Evolutionary conservation across 2,329 filamentous ascomycete species (phyloP), one percentile per base, ranked within the genome.

Genomic region (Hansfordia pulvinata): DNA sequence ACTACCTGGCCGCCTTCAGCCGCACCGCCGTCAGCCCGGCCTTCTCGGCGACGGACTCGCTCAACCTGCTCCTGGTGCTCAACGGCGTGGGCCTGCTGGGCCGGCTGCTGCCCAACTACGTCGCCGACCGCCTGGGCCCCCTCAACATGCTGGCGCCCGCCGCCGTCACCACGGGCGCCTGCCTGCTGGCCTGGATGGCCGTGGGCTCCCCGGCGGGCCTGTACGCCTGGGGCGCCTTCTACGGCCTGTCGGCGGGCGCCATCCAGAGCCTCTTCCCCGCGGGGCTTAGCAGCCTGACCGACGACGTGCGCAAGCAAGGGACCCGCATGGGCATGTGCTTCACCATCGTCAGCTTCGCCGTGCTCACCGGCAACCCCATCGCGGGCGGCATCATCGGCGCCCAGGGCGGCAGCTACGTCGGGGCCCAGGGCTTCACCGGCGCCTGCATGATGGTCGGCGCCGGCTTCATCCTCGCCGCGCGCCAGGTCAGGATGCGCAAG

Each of bases 211-310:
- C 60, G 1, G 25, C 50, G 0, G 62, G 63, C 0, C 50, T 82
- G 16, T 80, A 78, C 39, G 58, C 55, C 1, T 83, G 78, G 61
- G 54, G 67, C 0, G 52, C 60, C 0, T 57, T 76, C 30, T 80
- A 77, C 40, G 79, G 79, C 2, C 56, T 80, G 25, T 63, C 63
- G 3, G 69, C 63, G 0, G 74, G 72, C 0, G 71, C 61, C 0
- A 66, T 81, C 24, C 76, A 81, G 47, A 63, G 64, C 6, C 43
- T 83, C 8, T 80, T 81, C 38, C 76, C 77, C 0, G 70, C 74
- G 0, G 67, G 64, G 0, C 40, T 78, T 21, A 64, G 61, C 26
- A 64, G 62, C 21, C 48, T 73, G 30, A 69, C 63, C 2, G 53
- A 52, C 5, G 65, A 72, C 39, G 46, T 62, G 32, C 41, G 52